These are phyloP conservation scores for Ceratocystis papillata DNA, from an alignment of 2,329 filamentous ascomycete species.

Conservation along the genomic window DNA sequence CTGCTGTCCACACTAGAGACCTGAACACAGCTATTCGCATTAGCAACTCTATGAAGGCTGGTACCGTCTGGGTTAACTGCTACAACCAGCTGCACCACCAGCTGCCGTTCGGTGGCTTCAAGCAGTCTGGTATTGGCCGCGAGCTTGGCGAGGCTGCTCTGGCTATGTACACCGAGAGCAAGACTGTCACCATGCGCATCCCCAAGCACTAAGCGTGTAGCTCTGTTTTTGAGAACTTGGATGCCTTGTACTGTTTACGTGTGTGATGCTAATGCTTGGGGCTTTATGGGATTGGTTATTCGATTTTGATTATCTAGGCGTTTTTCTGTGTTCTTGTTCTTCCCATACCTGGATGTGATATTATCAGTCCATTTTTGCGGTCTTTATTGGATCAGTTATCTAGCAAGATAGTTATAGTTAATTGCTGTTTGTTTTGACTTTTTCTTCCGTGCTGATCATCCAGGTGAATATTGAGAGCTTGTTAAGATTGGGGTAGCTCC, in stretches of 20 bases:
- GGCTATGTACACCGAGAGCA: slow-evolving; percentile 27
- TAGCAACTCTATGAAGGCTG: slow-evolving; percentile 45
- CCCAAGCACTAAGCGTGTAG: slow-evolving; percentile 3
- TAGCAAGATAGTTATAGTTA: not conserved
- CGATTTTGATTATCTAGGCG: slow-evolving; percentile 7
- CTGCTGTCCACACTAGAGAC: slow-evolving; percentile 47
- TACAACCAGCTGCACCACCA: slow-evolving; percentile 32
- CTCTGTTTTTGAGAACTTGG: not conserved
- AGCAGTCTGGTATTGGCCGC: slow-evolving; percentile 26
- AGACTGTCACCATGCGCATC: slow-evolving; percentile 26
- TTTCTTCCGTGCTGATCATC: not conserved
- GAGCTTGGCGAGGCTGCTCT: slow-evolving; percentile 26
- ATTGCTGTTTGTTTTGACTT: not conserved
- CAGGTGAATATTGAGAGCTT: not conserved
- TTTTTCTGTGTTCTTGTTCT: slow-evolving; percentile 13
- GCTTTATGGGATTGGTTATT: slow-evolving; percentile 11
- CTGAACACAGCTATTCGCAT: slow-evolving; percentile 38
- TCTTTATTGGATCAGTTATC: slow-evolving; percentile 13
- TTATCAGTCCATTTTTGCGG: not conserved
- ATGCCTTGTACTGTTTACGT: slow-evolving; percentile 9
- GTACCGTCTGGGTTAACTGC: slow-evolving; percentile 50
- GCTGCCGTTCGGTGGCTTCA: slow-evolving; percentile 27
- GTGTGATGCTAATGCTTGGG: slow-evolving; percentile 14
- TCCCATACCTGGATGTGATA: not conserved
- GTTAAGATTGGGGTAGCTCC: not conserved